Conservation (phyloP, 2,329 filamentous ascomycete genomes). For the Talaromyces sp. region DNA sequence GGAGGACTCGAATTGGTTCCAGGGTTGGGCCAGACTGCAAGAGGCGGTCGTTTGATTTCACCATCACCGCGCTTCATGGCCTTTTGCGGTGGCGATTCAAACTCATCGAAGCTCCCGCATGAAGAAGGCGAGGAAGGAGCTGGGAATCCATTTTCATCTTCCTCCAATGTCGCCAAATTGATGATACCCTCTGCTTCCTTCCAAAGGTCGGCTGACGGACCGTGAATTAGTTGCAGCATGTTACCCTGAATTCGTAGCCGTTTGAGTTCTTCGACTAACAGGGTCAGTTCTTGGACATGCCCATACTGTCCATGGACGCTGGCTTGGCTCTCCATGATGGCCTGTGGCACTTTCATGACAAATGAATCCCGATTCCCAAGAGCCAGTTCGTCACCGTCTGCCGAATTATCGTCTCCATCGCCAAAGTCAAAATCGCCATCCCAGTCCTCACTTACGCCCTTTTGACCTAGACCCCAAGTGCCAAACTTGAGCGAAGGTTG, state of each 20-base stretch:
- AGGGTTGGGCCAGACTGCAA: constrained; percentile 22
- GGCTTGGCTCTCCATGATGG: constrained; percentile 59
- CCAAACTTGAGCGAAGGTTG: constrained; percentile 56
- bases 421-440: constrained; percentile 65
- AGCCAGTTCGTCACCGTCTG: constrained; percentile 12
- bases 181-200: constrained; percentile 64
- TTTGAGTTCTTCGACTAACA: constrained; percentile 62
- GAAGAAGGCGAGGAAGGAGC: constrained; percentile 52
- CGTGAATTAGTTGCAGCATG: constrained; percentile 49
- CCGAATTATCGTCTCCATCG: constrained; percentile 35
- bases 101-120: constrained; percentile 54
- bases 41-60: constrained; percentile 25
- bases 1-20: constrained; percentile 25
- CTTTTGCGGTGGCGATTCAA: constrained; percentile 43
- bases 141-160: constrained; percentile 49
- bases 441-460: constrained; percentile 64
- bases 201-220: constrained; percentile 53
- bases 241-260: constrained; percentile 54
- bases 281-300: constrained; percentile 58
- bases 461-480: constrained; percentile 62
- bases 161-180: constrained; percentile 60
- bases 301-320: constrained; percentile 62
- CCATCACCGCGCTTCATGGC: constrained; percentile 27
- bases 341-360: constrained; percentile 50
- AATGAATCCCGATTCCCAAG: constrained; percentile 19